Conservation (phyloP, 2,329 filamentous ascomycete genomes). For the Cryphonectria naterciae region DNA sequence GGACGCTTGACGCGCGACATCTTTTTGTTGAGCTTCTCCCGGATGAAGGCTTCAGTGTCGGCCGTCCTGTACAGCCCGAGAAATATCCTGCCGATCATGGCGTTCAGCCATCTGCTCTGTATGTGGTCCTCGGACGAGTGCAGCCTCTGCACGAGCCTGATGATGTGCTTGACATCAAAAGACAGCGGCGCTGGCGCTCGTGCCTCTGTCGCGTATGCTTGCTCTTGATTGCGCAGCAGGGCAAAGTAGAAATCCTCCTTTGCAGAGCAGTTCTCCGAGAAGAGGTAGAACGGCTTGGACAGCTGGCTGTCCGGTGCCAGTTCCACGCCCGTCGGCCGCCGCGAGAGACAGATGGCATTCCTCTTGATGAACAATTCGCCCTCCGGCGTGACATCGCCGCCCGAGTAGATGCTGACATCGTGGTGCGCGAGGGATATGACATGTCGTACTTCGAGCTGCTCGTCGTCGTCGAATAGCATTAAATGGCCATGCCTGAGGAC, state of each 20-base stretch:
- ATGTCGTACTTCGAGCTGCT: slow-evolving; percentile 93
- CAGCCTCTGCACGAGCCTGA: slow-evolving; percentile 84
- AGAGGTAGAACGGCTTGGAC: slow-evolving; percentile 88
- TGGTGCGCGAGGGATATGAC: slow-evolving; percentile 93
- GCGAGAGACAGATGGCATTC: slow-evolving; percentile 82
- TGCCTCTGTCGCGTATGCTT: slow-evolving; percentile 59
- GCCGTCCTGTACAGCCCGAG: slow-evolving; percentile 84
- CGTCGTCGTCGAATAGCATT: slow-evolving; percentile 96
- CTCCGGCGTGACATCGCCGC: slow-evolving; percentile 77
- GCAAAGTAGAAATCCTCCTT: slow-evolving; percentile 99
- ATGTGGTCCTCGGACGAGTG: slow-evolving; percentile 91
- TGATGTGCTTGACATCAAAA: slow-evolving; percentile 85
- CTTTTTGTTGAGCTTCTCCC: slow-evolving; percentile 91
- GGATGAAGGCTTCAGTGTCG: slow-evolving; percentile 77
- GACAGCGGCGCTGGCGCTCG: slow-evolving; percentile 70
- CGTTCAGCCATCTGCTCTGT: slow-evolving; percentile 93
- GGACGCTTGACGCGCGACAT: slow-evolving; percentile 93
- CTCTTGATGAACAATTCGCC: slow-evolving; percentile 95
- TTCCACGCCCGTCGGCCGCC: slow-evolving; percentile 61
- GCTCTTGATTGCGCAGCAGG: slow-evolving; percentile 81
- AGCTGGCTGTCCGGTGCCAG: slow-evolving; percentile 57
- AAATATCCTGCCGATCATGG: slow-evolving; percentile 85
- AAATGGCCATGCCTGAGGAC: slow-evolving; percentile 79
- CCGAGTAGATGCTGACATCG: slow-evolving; percentile 81
- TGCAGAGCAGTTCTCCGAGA: slow-evolving; percentile 91